phyloP scores from a whole-genome alignment of 176 grass and related monocot species.

The Oryza punctata region DNA sequence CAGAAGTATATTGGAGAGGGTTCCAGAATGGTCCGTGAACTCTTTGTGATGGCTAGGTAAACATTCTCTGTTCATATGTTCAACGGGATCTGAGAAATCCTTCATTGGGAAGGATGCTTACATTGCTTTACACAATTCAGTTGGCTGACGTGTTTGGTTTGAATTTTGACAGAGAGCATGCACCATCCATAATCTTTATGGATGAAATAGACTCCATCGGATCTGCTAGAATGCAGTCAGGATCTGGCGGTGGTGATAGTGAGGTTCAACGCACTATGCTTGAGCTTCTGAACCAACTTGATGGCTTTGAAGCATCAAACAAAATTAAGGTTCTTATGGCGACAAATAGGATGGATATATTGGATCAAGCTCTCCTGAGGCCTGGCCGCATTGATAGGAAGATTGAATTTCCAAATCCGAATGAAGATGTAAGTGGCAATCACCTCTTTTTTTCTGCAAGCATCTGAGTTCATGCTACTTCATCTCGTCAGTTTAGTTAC shows the following conservation, averaged over 20 bases:
- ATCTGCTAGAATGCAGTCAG: slow-evolving; percentile 86
- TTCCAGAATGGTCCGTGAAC: slow-evolving; percentile 93
- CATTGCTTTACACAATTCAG: neutral
- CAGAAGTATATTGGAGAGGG: slow-evolving; percentile 99
- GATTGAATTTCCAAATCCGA: slow-evolving; percentile 84
- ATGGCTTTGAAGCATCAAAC: slow-evolving; percentile 98
- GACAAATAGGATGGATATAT: slow-evolving; percentile 76
- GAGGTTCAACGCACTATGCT: slow-evolving; percentile 99
- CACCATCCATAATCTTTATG: slow-evolving; percentile 99
- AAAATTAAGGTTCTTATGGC: slow-evolving; percentile 96
- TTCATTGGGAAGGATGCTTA: neutral
- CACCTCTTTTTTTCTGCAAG: neutral
- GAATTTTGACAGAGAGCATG: slow-evolving; percentile 74
- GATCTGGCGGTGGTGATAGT: slow-evolving; percentile 80
- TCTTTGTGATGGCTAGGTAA: slow-evolving; percentile 99
- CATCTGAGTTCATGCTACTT: neutral
- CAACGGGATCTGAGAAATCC: neutral
- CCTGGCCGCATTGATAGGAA: slow-evolving; percentile 89
- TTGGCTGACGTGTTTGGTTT: neutral
- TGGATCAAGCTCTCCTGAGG: slow-evolving; percentile 82
- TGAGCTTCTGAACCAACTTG: slow-evolving; percentile 98
- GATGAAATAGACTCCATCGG: slow-evolving; percentile 98
- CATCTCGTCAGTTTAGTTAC: slow-evolving; percentile 4
- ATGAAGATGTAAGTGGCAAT: slow-evolving; percentile 54
- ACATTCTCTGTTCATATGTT: neutral